Conservation (phyloP, 352 stramenopile genomes). For the Globisporangium yorkense region DNA sequence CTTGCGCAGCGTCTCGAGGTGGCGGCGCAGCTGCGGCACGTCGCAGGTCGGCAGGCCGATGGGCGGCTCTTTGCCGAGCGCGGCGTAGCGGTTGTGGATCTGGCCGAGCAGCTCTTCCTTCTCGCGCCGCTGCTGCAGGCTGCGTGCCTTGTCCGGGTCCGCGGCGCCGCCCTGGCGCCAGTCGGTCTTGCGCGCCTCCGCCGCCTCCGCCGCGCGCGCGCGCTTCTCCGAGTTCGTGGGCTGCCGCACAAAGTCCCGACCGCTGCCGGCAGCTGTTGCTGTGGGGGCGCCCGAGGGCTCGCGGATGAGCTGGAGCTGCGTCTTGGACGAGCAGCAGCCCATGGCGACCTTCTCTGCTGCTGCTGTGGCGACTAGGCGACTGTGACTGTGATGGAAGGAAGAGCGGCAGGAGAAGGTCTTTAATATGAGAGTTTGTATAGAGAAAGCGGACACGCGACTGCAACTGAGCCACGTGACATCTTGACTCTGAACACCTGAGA, state of each 20-base stretch:
- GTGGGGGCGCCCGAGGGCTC: constrained; percentile 10
- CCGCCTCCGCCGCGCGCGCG: constrained; percentile 48
- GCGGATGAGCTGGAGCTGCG: constrained; percentile 30
- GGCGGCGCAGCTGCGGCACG: constrained; percentile 64
- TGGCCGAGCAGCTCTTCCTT: constrained; percentile 84
- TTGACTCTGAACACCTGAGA: background rate
- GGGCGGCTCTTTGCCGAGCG: constrained; percentile 64
- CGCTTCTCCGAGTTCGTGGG: constrained; percentile 67
- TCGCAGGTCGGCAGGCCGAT: constrained; percentile 79
- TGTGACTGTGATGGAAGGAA: background rate
- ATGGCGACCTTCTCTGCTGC: constrained; percentile 19
- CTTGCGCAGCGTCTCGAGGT: constrained; percentile 61
- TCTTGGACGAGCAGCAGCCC: constrained; percentile 70
- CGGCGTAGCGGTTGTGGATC: constrained; percentile 76
- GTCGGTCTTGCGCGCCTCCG: constrained; percentile 55
- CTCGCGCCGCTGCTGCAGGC: constrained; percentile 55
- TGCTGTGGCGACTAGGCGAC: background rate
- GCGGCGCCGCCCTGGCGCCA: constrained; percentile 69
- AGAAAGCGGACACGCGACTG: background rate
- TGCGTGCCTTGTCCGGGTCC: constrained; percentile 62
- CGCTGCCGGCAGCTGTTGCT: background rate
- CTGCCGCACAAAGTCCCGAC: constrained; percentile 18
- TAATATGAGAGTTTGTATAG: background rate
- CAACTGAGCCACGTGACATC: too few relatives aligned
- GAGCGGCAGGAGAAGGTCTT: too few relatives aligned